Base-by-base conservation (phyloP, 495 filamentous ascomycete genomes). In the Annulohypoxylon stygium region DNA sequence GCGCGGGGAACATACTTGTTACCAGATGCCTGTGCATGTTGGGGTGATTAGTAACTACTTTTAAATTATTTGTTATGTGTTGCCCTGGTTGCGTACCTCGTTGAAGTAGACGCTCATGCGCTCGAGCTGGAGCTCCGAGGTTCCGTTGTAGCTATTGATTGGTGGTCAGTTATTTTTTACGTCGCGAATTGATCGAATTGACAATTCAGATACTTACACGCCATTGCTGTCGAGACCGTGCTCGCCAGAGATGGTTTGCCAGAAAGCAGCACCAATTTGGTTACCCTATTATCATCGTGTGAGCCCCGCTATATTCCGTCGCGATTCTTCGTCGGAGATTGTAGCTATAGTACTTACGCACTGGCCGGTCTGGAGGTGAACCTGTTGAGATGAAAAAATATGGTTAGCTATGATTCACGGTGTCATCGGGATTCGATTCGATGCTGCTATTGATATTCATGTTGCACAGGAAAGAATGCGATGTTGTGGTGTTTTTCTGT, bases 81-180 rank as follows among this genome's bases (percentile, higher is more conserved):
- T 20, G n/a, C 11, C 16, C 25, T 20, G 25, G 18, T 25, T 62
- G 51, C 86, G 64, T 83, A 97, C 95, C 92, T 98, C 93, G 87
- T 98, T 99, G 90, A 99, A 99, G 91, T 99, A 99, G 83, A 99
- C 96, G 86, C 95, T 99, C 95, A 99, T 97, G 80, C 96, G 95
- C 91, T 99, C 96, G 70, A 98, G 88, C 88, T 99, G 96, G 81
- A 99, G 94, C 85, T 98, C 96, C 61, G 95, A 98, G 73, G 93
- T 92, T 78, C 97, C 96, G 84, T 95, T 95, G 89, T 98, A 98
- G 66, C 95, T 98, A 76, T 78, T 70, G n/a, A 48, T 65, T n/a
- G 69, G 75, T 69, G 63, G 74, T 82, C 69, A 83, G 78, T 75
- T 47, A 1, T 5, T 26, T 25, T 37, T 34, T 23, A 33, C 58